Percentiles rank a stretch among this genome's conserved stretches.
phyloP scores from a whole-genome alignment of 108 stramenopile genomes.

The Cyclotella choctawhatcheeana region DNA sequence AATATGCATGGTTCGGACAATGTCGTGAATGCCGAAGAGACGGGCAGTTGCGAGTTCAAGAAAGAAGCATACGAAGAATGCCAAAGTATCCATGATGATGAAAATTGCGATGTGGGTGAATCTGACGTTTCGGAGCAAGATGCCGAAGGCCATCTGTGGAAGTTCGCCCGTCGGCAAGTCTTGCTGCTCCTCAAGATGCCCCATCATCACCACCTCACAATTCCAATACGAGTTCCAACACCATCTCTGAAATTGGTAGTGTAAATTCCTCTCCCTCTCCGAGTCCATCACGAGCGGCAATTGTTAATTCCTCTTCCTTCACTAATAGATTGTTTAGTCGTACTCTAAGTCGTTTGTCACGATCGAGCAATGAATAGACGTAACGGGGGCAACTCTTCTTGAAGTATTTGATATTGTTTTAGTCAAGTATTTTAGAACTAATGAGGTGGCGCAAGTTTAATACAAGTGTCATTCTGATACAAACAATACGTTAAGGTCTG shows the following conservation, averaged over 20 bases:
- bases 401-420: too few species aligned
- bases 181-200: neutral
- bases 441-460: too few species aligned
- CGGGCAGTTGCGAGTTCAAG: neutral
- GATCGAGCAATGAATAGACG: constrained; percentile 9
- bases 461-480: too few species aligned
- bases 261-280: neutral
- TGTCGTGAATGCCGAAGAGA: neutral
- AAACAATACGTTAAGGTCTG: too few species aligned
- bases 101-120: constrained; percentile 15
- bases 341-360: constrained; percentile 39
- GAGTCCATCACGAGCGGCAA: constrained; percentile 4
- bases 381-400: neutral
- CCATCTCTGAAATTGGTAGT: constrained; percentile 38
- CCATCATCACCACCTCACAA: neutral
- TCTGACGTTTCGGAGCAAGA: neutral
- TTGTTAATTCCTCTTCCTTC: constrained; percentile 25
- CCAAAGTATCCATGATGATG: constrained; percentile 28
- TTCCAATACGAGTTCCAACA: constrained; percentile 1
- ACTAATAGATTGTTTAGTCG: constrained; percentile 39
- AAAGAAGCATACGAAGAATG: constrained; percentile 42
- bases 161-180: neutral
- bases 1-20: constrained; percentile 50
- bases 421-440: too few species aligned
- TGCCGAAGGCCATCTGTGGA: neutral